A percentile compares a stretch with the other conserved stretches of the same genome.
These are phyloP conservation scores for Leishmania aethiopica DNA, from an alignment of 208 protist species.

Conservation along the genomic window DNA sequence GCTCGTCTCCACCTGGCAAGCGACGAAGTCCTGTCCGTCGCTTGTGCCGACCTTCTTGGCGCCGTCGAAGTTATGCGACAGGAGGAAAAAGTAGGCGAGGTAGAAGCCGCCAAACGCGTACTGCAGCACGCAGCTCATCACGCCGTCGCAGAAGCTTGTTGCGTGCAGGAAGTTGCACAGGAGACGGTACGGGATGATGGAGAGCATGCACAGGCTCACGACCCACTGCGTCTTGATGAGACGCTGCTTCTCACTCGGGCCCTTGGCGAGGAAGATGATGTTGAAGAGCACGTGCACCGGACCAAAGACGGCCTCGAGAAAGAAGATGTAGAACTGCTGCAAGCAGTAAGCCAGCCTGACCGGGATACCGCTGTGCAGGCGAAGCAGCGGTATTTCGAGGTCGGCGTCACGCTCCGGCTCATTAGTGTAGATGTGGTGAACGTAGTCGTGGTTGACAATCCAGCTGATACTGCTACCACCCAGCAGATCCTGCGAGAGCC, in stretches of 20 bases:
- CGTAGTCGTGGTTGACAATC: conserved; percentile 77
- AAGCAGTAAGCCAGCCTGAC: conserved; percentile 64
- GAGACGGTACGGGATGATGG: conserved; percentile 62
- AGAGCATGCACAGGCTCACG: conserved; percentile 51
- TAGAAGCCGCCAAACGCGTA: conserved; percentile 81
- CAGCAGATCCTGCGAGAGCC: conserved; percentile 67
- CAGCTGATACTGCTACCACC: conserved; percentile 81
- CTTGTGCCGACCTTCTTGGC: conserved; percentile 66
- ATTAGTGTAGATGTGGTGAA: conserved; percentile 84
- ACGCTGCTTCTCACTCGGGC: conserved; percentile 56
- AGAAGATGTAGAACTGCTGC: conserved; percentile 77
- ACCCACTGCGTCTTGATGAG: conserved; percentile 64
- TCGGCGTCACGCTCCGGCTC: conserved; percentile 67
- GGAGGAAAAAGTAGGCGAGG: conserved; percentile 83
- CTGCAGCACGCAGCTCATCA: conserved; percentile 54
- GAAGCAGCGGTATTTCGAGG: conserved; percentile 74
- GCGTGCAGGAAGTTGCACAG: conserved; percentile 65
- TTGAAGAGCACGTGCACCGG: conserved; percentile 71
- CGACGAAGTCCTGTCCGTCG: conserved; percentile 61
- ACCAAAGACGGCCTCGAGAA: conserved; percentile 74
- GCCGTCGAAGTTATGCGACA: conserved; percentile 83
- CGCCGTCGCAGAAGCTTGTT: conserved; percentile 38
- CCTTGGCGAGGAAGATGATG: conserved; percentile 56
- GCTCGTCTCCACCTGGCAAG: conserved; percentile 70
- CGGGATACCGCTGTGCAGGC: conserved; percentile 64